Evolutionary conservation across 108 stramenopile species (phyloP), one percentile per base, ranked within the genome.

Genomic region (Cyclotella cryptica): DNA sequence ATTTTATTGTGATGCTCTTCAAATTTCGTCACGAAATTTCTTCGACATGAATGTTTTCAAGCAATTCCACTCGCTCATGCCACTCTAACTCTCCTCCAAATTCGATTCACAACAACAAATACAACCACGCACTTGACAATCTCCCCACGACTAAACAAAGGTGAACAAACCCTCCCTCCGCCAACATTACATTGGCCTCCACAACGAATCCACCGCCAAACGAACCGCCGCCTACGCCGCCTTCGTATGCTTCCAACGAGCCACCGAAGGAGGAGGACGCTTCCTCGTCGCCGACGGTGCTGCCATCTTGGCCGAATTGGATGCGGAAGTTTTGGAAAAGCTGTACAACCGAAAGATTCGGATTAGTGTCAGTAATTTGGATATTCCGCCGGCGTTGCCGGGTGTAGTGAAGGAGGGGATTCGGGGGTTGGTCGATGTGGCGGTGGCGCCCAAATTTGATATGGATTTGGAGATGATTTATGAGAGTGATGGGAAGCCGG

Each of bases 401-500:
- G 80, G 76, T 26, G 46, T 89, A 14, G 30, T 93, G 18, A 90
- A 93, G 81, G 90, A 93, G 30, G 94, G 91, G 29, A 83, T 93
- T 62, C 91, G 88, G 74, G 55, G 61, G 28, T 29, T 91, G 21
- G 93, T 96, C 0, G 92, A 89, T 74, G 89, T 83, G 24, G 88
- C 89, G 10, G 92, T 96, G 19, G 92, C 95, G 19, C 95, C 95
- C 61, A 96, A 96, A 68, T 96, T 96, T 80, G 95, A 96, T 66
- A 96, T 96, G 95, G 95, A 94, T 76, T 77, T 96, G 80, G 95
- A 96, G 77, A 94, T 96, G 93, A 90, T 94, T 71, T 93, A 88
- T 66, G 95, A 89, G 75, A 76, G 81, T 35, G 95, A 96, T 78
- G 95, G 95, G 22, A 94, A 91, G 85, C 89, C 89, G 12, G 93